These are phyloP conservation scores for Pontederia crassipes DNA, from an alignment of 176 grass and related monocot species.

Conservation along the genomic window DNA sequence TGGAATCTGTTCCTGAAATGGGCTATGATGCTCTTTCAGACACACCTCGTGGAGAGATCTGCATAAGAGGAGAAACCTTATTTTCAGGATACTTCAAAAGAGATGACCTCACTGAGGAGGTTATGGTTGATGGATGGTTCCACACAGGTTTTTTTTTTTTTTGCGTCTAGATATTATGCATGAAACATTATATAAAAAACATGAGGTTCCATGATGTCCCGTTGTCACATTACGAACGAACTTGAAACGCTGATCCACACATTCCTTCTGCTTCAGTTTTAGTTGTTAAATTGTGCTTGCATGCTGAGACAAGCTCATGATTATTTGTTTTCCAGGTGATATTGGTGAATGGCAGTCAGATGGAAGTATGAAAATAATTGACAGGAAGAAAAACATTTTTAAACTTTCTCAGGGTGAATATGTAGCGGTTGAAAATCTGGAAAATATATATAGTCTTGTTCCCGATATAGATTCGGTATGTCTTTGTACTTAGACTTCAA, in stretches of 20 bases:
- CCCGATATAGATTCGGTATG: slow-evolving; percentile 70
- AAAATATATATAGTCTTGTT: slow-evolving; percentile 75
- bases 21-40: slow-evolving; percentile 58
- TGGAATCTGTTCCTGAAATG: slow-evolving; percentile 94
- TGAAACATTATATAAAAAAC: no score
- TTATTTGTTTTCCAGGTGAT: slow-evolving; percentile 48
- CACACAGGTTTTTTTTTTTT: slow-evolving; percentile 75
- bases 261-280: no score
- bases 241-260: no score
- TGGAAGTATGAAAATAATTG: slow-evolving; percentile 86
- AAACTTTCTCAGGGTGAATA: slow-evolving; percentile 98
- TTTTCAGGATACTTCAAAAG: slow-evolving; percentile 93
- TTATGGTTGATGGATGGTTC: slow-evolving; percentile 92
- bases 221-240: no score
- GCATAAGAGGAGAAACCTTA: slow-evolving; percentile 60
- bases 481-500: not conserved
- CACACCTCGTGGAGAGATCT: slow-evolving; percentile 67
- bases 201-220: no score
- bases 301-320: not conserved
- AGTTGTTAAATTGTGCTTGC: not conserved
- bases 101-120: slow-evolving; percentile 64
- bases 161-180: no score
- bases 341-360: slow-evolving; percentile 87
- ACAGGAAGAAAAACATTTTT: slow-evolving; percentile 98
- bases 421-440: slow-evolving; percentile 88